Evolutionary conservation across 192 early-diverging fungal genomes (phyloP).

Genomic region (Rhizoclosmatium globosum): DNA sequence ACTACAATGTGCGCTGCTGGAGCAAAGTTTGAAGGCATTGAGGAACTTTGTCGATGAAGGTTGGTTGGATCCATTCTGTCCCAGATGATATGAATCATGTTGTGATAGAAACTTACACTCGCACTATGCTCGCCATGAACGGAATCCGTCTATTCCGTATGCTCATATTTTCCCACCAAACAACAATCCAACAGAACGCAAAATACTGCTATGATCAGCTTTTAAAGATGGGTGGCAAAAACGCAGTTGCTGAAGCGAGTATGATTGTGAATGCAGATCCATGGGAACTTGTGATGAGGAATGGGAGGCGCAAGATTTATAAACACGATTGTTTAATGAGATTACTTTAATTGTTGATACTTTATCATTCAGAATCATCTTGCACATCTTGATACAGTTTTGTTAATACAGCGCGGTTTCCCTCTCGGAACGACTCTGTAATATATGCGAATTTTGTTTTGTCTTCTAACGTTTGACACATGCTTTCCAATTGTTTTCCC

Average conservation of each 20-base stretch:
- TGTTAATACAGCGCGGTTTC: not conserved
- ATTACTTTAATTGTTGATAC: too few species aligned
- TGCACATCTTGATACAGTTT: not conserved
- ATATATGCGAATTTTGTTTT: not conserved
- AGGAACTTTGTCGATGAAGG: not conserved
- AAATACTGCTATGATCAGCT: slow-evolving; percentile 8
- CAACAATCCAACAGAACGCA: slow-evolving; percentile 10
- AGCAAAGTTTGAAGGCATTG: slow-evolving; percentile 14
- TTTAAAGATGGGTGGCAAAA: slow-evolving; percentile 5
- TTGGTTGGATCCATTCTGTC: not conserved
- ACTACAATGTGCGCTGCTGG: slow-evolving; percentile 5
- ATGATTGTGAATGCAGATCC: slow-evolving; percentile 23
- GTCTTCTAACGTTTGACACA: not conserved
- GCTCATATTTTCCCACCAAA: slow-evolving; percentile 15
- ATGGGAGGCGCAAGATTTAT: not conserved
- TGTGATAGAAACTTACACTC: too few species aligned
- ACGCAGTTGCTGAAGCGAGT: slow-evolving; percentile 3
- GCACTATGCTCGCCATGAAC: not conserved
- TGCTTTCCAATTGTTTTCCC: not conserved
- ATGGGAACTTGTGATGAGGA: slow-evolving; percentile 17
- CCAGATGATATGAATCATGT: not conserved
- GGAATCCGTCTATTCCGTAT: slow-evolving; percentile 24
- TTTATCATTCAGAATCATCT: too few species aligned
- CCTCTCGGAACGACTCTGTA: not conserved
- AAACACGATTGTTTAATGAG: not conserved